Percentiles rank a stretch among this genome's conserved stretches.
Evolutionary conservation across 768 basidiomycete species (phyloP).

Genomic region (Hygrocybe coccinea): DNA sequence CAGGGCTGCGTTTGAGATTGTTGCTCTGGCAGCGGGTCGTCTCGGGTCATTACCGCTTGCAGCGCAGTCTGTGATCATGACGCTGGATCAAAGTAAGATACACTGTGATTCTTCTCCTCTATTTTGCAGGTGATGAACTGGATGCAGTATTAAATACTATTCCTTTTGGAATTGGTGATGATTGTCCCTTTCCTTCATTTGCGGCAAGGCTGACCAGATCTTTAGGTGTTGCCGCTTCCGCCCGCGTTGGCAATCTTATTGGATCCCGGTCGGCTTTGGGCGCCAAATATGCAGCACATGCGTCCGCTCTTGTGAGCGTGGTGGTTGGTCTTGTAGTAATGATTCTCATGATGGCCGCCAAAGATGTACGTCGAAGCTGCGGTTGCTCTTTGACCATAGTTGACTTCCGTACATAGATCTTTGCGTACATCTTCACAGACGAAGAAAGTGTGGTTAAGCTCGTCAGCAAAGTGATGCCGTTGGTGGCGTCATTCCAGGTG

Average conservation of each 20-base stretch:
- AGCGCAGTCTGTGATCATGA: slow-evolving; percentile 78
- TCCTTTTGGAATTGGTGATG: slow-evolving; percentile 63
- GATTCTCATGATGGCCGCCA: slow-evolving; percentile 49
- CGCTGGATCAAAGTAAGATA: slow-evolving; percentile 61
- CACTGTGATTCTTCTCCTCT: background rate
- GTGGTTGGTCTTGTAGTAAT: slow-evolving; percentile 56
- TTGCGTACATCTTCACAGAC: slow-evolving; percentile 66
- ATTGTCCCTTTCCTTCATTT: background rate
- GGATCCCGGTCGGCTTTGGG: slow-evolving; percentile 49
- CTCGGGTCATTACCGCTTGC: slow-evolving; percentile 64
- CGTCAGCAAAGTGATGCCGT: slow-evolving; percentile 65
- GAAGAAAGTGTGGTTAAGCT: slow-evolving; percentile 52
- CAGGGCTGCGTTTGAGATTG: slow-evolving; percentile 81
- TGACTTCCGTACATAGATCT: slow-evolving; percentile 37
- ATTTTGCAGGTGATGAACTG: background rate
- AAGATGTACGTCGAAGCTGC: slow-evolving; percentile 35
- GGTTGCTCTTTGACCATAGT: background rate
- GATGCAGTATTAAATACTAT: slow-evolving; percentile 60
- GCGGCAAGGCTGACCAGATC: background rate
- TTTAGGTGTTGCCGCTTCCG: slow-evolving; percentile 55
- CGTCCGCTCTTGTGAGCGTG: slow-evolving; percentile 60
- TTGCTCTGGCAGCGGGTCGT: slow-evolving; percentile 69
- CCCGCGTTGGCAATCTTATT: slow-evolving; percentile 68
- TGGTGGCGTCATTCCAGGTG: slow-evolving; percentile 73
- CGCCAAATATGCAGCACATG: slow-evolving; percentile 57